Evolutionary conservation across 495 filamentous ascomycete genomes (phyloP).

Genomic region (Penicillium manginii): DNA sequence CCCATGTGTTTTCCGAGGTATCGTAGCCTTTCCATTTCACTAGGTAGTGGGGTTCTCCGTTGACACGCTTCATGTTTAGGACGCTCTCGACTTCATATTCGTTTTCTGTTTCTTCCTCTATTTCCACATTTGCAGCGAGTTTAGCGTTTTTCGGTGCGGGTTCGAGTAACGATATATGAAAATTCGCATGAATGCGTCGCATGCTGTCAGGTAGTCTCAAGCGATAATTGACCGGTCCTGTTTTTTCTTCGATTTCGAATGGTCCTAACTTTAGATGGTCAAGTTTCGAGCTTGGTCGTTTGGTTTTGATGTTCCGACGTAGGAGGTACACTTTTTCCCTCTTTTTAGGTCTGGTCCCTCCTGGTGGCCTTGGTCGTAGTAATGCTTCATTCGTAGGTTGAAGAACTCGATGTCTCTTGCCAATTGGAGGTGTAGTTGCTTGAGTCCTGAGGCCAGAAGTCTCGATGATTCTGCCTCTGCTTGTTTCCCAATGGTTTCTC

Average conservation of each 20-base stretch:
- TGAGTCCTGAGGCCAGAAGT: background rate
- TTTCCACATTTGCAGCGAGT: slow-evolving; percentile 12
- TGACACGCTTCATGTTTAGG: background rate
- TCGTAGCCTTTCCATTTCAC: slow-evolving; percentile 11
- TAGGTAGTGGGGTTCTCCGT: slow-evolving; percentile 5
- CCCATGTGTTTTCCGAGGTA: slow-evolving; percentile 17
- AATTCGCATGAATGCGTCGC: slow-evolving; percentile 6
- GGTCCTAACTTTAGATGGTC: slow-evolving; percentile 11
- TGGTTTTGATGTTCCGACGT: slow-evolving; percentile 10
- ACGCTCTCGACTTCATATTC: slow-evolving; percentile 11
- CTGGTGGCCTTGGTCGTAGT: background rate
- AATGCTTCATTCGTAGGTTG: background rate
- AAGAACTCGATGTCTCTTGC: background rate
- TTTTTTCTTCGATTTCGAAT: slow-evolving; percentile 16
- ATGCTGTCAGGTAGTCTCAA: slow-evolving; percentile 12
- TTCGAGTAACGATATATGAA: slow-evolving; percentile 5
- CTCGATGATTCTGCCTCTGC: background rate
- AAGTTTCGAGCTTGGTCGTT: slow-evolving; percentile 12
- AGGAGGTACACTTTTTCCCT: slow-evolving; percentile 8
- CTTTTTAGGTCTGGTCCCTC: slow-evolving; percentile 1
- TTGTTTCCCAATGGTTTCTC: background rate
- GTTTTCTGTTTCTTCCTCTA: slow-evolving; percentile 11
- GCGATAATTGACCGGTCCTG: slow-evolving; percentile 12
- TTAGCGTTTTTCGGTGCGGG: slow-evolving; percentile 6
- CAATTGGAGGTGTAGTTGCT: background rate